Base-by-base conservation (phyloP, 208 protist genomes). In the Trypanosoma scelopori region DNA sequence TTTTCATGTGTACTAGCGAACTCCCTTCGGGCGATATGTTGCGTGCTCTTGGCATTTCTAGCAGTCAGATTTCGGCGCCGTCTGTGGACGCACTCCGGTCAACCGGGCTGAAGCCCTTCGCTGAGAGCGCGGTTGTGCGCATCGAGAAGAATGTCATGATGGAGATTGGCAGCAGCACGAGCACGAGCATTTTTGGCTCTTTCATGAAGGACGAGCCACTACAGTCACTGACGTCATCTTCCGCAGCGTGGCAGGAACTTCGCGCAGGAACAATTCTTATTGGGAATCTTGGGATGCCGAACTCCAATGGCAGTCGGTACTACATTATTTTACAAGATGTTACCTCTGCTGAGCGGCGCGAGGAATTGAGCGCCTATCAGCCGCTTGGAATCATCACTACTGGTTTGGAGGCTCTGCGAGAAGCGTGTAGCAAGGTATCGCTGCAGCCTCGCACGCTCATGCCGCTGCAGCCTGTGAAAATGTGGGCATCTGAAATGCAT, bases 121-220 rank as follows among this genome's bases (percentile, higher is more conserved):
- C 70, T 15, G 78, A 87, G 28, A 83, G 79, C 25, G 63, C 83
- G 2, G 77, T 91, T 7, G 71, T 88, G 37, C 82, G 82, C 42
- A 78, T 91, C 45, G 88, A 94, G 43, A 81, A 79, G 70, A 25
- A 60, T 25, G 69, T 76, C 22, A 37, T 91, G 59, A 61, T 91
- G 32, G 87, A 94, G 58, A 79, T 94, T 46, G 87, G 87, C 25
- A 85, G 78, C 67, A 94, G 87, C 82, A 88, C 82, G n/a, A 88
- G 82, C 13, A 84, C 82, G 55, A 83, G 73, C 15, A 89, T 94
- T 49, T 94, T 90, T 78, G 87, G 87, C 15, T 78, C 82, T 39
- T 94, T 89, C 55, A 63, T 79, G 42, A 52, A 74, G 3, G 87
- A 93, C 45, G 87, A 94, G 49, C 43, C 59, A n/a, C 22, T 43